These are phyloP conservation scores for Venturia carpophila DNA, from an alignment of 2,329 filamentous ascomycete genomes.

Conservation along the genomic window DNA sequence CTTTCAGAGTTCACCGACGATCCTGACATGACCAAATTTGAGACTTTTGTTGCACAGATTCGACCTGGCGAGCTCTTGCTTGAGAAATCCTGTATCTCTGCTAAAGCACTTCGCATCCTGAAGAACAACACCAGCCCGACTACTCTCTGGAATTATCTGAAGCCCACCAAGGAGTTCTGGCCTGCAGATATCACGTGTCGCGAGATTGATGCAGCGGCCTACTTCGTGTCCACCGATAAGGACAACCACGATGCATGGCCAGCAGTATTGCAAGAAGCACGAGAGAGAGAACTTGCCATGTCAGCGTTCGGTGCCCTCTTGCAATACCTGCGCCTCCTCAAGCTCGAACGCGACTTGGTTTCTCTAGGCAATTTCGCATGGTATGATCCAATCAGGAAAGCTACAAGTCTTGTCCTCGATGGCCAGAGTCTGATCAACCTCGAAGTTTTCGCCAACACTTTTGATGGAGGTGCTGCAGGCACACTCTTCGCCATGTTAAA, in stretches of 20 bases:
- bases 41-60: constrained; percentile 91
- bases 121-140: constrained; percentile 93
- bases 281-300: constrained; percentile 74
- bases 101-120: constrained; percentile 83
- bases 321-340: constrained; percentile 73
- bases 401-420: constrained; percentile 82
- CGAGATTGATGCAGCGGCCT: constrained; percentile 70
- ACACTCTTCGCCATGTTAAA: constrained; percentile 89
- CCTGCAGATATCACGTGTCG: constrained; percentile 71
- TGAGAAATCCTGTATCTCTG: constrained; percentile 72
- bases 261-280: constrained; percentile 59
- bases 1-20: constrained; percentile 91
- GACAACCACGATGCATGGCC: constrained; percentile 66
- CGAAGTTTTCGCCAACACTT: constrained; percentile 92
- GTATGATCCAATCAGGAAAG: constrained; percentile 89
- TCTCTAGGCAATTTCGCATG: constrained; percentile 84
- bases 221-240: constrained; percentile 59
- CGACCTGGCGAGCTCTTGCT: constrained; percentile 80
- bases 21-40: constrained; percentile 88
- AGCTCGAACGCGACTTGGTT: constrained; percentile 79
- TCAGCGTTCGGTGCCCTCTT: constrained; percentile 84
- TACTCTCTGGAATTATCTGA: constrained; percentile 92
- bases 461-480: constrained; percentile 75
- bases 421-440: constrained; percentile 96
- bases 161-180: constrained; percentile 84